Evolutionary conservation across 805 yeast genomes (phyloP).

Genomic region (Candida multigemmis): DNA sequence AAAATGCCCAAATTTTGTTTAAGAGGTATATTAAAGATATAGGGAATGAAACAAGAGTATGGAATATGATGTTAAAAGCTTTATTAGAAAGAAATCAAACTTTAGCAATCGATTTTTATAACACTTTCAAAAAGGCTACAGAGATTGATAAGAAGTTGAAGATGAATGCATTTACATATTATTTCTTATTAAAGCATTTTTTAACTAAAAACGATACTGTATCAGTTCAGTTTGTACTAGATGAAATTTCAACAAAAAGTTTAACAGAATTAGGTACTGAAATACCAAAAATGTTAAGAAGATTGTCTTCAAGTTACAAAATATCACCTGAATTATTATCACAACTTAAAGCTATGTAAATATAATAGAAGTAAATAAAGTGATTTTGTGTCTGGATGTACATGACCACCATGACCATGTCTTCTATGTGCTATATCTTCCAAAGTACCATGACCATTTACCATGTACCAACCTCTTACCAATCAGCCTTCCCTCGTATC

Average conservation of each 20-base stretch:
- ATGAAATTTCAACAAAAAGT: slow-evolving; percentile 23
- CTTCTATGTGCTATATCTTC: too few relatives aligned
- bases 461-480: too few relatives aligned
- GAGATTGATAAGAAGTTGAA: slow-evolving; percentile 8
- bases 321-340: slow-evolving; percentile 1
- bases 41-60: slow-evolving; percentile 25
- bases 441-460: too few relatives aligned
- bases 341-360: slow-evolving; percentile 3
- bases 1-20: slow-evolving; percentile 21
- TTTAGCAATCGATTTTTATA: slow-evolving; percentile 33
- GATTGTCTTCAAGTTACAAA: slow-evolving; percentile 5
- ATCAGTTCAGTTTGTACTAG: slow-evolving; percentile 24
- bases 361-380: too few relatives aligned
- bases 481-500: too few relatives aligned
- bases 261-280: slow-evolving; percentile 26
- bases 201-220: slow-evolving; percentile 17
- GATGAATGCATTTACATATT: slow-evolving; percentile 46
- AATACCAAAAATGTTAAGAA: slow-evolving; percentile 26
- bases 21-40: slow-evolving; percentile 22
- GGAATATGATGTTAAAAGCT: slow-evolving; percentile 30
- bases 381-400: too few relatives aligned
- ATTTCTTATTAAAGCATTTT: slow-evolving; percentile 35
- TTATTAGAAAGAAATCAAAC: slow-evolving; percentile 20
- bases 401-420: too few relatives aligned
- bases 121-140: slow-evolving; percentile 17